phyloP scores from a whole-genome alignment of 2,329 filamentous ascomycete species.

The Penicillium verrucosum region DNA sequence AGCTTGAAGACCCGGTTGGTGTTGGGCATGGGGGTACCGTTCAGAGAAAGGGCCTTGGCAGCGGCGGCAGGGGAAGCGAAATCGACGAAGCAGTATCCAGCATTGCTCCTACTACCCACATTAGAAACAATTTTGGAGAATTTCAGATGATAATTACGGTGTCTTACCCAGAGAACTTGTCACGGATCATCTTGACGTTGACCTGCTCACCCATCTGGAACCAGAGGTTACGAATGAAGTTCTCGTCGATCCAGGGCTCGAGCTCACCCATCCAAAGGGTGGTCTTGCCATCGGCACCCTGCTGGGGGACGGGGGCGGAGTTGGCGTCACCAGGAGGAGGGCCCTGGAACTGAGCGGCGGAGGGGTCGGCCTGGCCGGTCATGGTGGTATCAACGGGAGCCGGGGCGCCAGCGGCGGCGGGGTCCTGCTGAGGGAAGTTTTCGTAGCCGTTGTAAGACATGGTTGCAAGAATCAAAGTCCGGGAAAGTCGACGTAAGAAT shows the following conservation, averaged over 20 bases:
- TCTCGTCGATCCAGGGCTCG: constrained; percentile 98
- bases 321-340: constrained; percentile 44
- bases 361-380: constrained; percentile 57
- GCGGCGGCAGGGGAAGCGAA: constrained; percentile 80
- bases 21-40: constrained; percentile 87
- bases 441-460: constrained; percentile 69
- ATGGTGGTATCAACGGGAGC: constrained; percentile 54
- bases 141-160: constrained; percentile 1
- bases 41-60: constrained; percentile 83
- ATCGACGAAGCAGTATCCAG: constrained; percentile 98
- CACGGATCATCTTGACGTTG: constrained; percentile 99
- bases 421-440: constrained; percentile 59
- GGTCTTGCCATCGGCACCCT: constrained; percentile 54
- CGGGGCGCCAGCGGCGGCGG: constrained; percentile 44
- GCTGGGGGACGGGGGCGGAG: constrained; percentile 46
- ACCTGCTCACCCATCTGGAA: constrained; percentile 90
- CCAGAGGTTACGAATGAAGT: constrained; percentile 94
- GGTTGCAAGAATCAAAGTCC: constrained; percentile 32
- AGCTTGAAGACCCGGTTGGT: constrained; percentile 95
- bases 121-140: constrained; percentile 33
- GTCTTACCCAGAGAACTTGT: constrained; percentile 93
- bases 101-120: constrained; percentile 67
- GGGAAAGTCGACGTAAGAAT: constrained; percentile 26
- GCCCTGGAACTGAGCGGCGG: constrained; percentile 50
- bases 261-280: constrained; percentile 89